Evolutionary conservation across 2,329 filamentous ascomycete genomes (phyloP).

Genomic region (Aspergillus aculeatus): DNA sequence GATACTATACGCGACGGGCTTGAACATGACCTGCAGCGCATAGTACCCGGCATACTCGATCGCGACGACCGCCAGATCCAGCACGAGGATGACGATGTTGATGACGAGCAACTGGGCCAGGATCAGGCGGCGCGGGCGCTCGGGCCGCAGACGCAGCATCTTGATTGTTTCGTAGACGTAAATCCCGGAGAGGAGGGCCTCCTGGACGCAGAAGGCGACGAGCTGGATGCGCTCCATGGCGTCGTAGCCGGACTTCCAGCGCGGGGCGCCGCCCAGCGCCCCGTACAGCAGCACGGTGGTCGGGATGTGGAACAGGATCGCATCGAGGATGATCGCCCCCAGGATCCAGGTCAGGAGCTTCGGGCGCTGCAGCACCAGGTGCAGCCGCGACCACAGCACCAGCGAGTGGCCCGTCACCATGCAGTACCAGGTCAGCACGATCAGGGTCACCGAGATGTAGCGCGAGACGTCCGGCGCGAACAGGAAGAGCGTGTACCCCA

Average conservation of each 20-base stretch:
- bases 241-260: conserved; percentile 27
- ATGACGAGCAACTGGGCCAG: conserved; percentile 51
- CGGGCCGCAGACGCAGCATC: conserved; percentile 38
- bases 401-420: conserved; percentile 47
- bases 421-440: conserved; percentile 40
- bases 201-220: conserved; percentile 53
- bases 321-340: conserved; percentile 42
- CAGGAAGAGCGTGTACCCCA: conserved; percentile 45
- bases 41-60: conserved; percentile 42
- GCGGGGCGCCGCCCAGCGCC: conserved; percentile 13
- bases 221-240: conserved; percentile 53
- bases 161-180: conserved; percentile 52
- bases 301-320: conserved; percentile 40
- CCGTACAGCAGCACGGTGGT: conserved; percentile 42
- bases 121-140: conserved; percentile 19
- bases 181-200: conserved; percentile 49
- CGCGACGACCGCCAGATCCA: conserved; percentile 46
- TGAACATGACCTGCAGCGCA: conserved; percentile 41
- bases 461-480: conserved; percentile 26
- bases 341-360: conserved; percentile 35
- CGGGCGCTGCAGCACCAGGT: conserved; percentile 38
- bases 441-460: conserved; percentile 35
- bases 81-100: conserved; percentile 47
- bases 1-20: conserved; percentile 38
- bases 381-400: conserved; percentile 47